phyloP scores from a whole-genome alignment of 176 grass and related monocot genomes.

The Lolium rigidum region DNA sequence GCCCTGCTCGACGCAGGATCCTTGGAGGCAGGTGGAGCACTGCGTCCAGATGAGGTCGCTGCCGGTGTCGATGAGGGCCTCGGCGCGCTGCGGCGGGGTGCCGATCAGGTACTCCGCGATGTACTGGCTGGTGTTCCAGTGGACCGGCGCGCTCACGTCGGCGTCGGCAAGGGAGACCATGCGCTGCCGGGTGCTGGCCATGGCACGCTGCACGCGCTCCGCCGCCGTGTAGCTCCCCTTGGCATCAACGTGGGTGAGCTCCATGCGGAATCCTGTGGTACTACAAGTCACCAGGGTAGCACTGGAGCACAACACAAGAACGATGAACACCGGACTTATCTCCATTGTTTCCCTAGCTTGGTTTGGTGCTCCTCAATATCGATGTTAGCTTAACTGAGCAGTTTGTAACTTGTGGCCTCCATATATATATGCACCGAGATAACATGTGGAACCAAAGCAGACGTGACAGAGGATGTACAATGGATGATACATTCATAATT shows the following conservation, averaged over 20 bases:
- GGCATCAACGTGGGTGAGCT: conserved; percentile 38
- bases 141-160: conserved; percentile 26
- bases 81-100: not conserved
- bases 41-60: conserved; percentile 90
- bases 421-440: not conserved
- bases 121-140: conserved; percentile 22
- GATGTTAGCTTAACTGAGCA: not conserved
- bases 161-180: conserved; percentile 1
- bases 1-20: conserved; percentile 4
- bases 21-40: conserved; percentile 30
- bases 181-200: not conserved
- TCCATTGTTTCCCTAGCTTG: not conserved
- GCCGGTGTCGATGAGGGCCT: conserved; percentile 58
- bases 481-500: too few relatives aligned
- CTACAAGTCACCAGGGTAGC: not conserved
- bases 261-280: not conserved
- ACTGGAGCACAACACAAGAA: not conserved
- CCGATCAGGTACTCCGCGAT: not conserved
- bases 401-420: not conserved
- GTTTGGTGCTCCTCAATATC: not conserved
- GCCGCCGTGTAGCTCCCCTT: not conserved
- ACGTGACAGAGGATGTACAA: not conserved
- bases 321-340: not conserved
- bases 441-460: not conserved
- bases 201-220: not conserved